phyloP scores from a whole-genome alignment of 2,329 filamentous ascomycete species.

The Sporothrix variecibatus region DNA sequence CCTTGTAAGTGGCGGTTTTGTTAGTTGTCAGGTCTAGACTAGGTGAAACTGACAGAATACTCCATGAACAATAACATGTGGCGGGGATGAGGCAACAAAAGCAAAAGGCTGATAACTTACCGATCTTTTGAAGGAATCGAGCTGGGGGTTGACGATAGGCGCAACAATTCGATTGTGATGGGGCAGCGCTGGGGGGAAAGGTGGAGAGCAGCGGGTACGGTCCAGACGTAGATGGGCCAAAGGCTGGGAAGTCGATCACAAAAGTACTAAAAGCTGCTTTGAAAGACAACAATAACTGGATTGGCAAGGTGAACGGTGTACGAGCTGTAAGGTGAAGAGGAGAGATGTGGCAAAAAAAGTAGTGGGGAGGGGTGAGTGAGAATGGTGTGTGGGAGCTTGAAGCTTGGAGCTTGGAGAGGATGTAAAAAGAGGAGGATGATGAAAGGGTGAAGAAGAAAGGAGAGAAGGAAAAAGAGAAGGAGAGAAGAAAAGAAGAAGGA shows the following conservation, averaged over 20 bases:
- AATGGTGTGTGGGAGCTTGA: background rate
- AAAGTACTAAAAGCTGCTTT: background rate
- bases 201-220: constrained; percentile 7
- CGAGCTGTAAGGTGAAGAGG: background rate
- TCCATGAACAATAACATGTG: background rate
- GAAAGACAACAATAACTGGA: background rate
- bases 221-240: background rate
- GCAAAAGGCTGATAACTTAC: background rate
- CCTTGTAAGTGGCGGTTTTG: background rate
- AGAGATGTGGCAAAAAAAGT: background rate
- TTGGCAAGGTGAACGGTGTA: background rate
- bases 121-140: background rate
- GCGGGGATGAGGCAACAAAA: background rate
- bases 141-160: background rate
- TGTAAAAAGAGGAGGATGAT: background rate
- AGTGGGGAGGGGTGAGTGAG: background rate
- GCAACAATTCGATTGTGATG: background rate
- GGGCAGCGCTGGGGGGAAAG: background rate
- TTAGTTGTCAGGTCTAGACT: background rate
- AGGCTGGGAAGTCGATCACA: background rate
- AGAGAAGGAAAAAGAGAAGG: background rate
- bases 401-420: background rate
- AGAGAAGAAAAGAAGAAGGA: background rate
- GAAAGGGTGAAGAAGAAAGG: background rate
- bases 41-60: background rate